A percentile compares a stretch with the other conserved stretches of the same genome.
These are phyloP conservation scores for Lanmaoa rubissima DNA, from an alignment of 768 basidiomycete genomes.

Conservation along the genomic window DNA sequence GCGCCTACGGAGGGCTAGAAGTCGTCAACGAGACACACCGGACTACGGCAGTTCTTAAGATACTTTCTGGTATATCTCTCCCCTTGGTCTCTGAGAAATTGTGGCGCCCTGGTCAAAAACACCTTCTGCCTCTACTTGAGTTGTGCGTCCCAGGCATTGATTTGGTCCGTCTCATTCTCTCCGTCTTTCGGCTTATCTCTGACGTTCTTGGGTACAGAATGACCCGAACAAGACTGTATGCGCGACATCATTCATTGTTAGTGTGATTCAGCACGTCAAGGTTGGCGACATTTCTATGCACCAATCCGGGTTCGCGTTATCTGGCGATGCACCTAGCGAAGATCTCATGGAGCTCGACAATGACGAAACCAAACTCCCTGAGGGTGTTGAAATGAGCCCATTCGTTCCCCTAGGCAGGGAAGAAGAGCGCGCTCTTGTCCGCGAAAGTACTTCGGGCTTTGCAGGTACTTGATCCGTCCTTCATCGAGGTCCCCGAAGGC, in stretches of 20 bases:
- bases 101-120: conserved; percentile 87
- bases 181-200: not conserved
- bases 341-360: conserved; percentile 54
- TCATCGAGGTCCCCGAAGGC: not conserved
- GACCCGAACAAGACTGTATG: conserved; percentile 80
- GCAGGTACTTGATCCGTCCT: conserved; percentile 48
- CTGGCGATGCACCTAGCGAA: conserved; percentile 52
- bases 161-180: conserved; percentile 46
- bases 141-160: conserved; percentile 91
- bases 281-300: conserved; percentile 72
- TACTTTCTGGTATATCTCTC: conserved; percentile 72
- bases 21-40: conserved; percentile 93
- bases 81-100: conserved; percentile 73
- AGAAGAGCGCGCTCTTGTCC: conserved; percentile 69
- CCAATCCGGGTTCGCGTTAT: conserved; percentile 53
- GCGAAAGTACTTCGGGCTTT: conserved; percentile 77
- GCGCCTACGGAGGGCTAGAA: conserved; percentile 90
- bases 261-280: conserved; percentile 72
- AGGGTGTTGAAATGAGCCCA: conserved; percentile 42
- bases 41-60: conserved; percentile 87
- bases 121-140: conserved; percentile 84
- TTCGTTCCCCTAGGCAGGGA: conserved; percentile 45
- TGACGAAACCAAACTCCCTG: conserved; percentile 47
- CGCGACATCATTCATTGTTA: conserved; percentile 74
- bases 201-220: conserved; percentile 45